Evolutionary conservation across 306 rosid genomes (phyloP).

Genomic region (Cicer yamashitae): DNA sequence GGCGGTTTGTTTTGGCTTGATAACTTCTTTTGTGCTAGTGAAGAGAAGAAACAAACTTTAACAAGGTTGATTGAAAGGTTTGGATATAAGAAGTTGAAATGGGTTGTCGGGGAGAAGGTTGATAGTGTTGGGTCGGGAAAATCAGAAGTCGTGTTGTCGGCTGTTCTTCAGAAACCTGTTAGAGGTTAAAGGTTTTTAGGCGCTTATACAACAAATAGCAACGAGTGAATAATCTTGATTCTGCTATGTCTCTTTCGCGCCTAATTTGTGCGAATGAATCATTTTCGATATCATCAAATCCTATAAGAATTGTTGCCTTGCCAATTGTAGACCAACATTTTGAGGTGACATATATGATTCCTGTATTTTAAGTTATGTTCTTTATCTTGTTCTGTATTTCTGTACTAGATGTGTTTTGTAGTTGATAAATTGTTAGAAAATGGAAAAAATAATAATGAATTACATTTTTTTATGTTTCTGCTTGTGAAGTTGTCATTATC

Average conservation of each 20-base stretch:
- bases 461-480: slow-evolving; percentile 13
- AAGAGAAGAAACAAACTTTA: slow-evolving; percentile 70
- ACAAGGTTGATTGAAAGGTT: slow-evolving; percentile 83
- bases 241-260: slow-evolving; percentile 42
- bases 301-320: slow-evolving; percentile 50
- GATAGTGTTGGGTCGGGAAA: slow-evolving; percentile 64
- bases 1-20: slow-evolving; percentile 96
- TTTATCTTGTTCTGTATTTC: slow-evolving; percentile 44
- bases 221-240: slow-evolving; percentile 47
- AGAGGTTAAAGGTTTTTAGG: slow-evolving; percentile 57
- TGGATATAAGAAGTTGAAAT: slow-evolving; percentile 90
- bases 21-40: slow-evolving; percentile 71
- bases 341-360: slow-evolving; percentile 44
- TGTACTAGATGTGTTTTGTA: slow-evolving; percentile 42
- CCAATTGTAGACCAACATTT: slow-evolving; percentile 53
- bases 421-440: slow-evolving; percentile 41
- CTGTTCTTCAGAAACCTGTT: slow-evolving; percentile 86
- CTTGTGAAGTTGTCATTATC: too few relatives aligned
- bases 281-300: slow-evolving; percentile 50
- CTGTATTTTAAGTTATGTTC: slow-evolving; percentile 42
- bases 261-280: slow-evolving; percentile 47
- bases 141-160: slow-evolving; percentile 72
- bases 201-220: slow-evolving; percentile 41
- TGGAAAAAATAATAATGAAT: slow-evolving; percentile 15
- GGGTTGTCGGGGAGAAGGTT: slow-evolving; percentile 89